Conservation (phyloP, 75 land plant species). For the Picea glauca region DNA sequence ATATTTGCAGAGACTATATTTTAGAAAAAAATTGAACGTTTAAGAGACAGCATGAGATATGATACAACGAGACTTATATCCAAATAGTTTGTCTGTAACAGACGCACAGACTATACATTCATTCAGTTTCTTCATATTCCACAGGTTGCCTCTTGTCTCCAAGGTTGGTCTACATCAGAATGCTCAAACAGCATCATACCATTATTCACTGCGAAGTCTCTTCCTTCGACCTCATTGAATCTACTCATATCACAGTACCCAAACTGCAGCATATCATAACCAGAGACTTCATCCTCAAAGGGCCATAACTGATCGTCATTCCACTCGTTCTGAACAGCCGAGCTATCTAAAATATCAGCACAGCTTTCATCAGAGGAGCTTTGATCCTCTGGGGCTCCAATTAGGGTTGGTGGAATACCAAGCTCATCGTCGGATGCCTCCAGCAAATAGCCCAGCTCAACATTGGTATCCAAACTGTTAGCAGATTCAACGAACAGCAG, state of each 20-base stretch:
- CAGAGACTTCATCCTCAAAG: neutral
- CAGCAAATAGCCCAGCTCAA: conserved; percentile 10
- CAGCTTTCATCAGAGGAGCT: neutral
- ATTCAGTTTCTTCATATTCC: neutral
- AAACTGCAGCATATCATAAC: neutral
- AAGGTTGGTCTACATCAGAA: neutral
- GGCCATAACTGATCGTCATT: neutral
- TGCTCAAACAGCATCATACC: neutral
- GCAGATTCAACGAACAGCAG: neutral
- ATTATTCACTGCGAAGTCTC: neutral
- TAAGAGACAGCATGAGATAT: too few species aligned
- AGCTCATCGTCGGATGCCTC: conserved; percentile 14
- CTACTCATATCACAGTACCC: neutral
- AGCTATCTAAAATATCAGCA: neutral
- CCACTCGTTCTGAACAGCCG: neutral
- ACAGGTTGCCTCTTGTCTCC: conserved; percentile 6
- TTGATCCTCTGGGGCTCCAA: neutral
- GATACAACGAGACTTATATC: too few species aligned
- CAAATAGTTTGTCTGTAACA: too few species aligned
- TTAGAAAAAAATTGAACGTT: too few species aligned
- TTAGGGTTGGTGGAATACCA: conserved; percentile 7
- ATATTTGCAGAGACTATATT: too few species aligned
- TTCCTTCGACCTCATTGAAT: neutral
- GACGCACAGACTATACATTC: too few species aligned
- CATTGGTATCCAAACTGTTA: neutral